Conservation (phyloP, 192 early-diverging fungal genomes). For the Allomyces arbusculus region DNA sequence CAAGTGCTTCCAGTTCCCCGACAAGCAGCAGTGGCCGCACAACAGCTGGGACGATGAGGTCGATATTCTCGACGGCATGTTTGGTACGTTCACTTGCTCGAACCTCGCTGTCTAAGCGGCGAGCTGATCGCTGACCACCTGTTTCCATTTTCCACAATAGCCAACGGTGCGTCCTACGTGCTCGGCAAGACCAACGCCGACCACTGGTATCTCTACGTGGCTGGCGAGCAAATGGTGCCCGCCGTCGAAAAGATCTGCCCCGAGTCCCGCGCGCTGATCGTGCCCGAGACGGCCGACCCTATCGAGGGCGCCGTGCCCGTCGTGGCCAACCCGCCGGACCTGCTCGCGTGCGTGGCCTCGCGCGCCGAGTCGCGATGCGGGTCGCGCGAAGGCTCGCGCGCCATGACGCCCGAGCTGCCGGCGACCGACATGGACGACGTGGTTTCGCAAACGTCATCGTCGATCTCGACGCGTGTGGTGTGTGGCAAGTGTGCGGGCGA, state of each 20-base stretch:
- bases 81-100: conserved; percentile 12
- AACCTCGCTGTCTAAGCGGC: too few species aligned
- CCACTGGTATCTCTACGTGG: conserved; percentile 90
- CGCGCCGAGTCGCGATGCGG: not conserved
- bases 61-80: conserved; percentile 37
- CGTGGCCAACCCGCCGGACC: conserved; percentile 4
- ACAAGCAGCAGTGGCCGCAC: conserved; percentile 70
- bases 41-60: conserved; percentile 85
- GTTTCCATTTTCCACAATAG: conserved; percentile 9
- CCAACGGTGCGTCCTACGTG: conserved; percentile 64
- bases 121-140: not conserved
- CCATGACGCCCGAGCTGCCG: conserved; percentile 2
- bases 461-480: not conserved
- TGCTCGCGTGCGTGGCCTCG: conserved; percentile 6
- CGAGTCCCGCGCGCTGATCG: conserved; percentile 8
- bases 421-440: conserved; percentile 6
- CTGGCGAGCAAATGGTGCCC: conserved; percentile 8
- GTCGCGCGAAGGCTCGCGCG: not conserved
- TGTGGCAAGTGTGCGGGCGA: conserved; percentile 4
- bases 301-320: not conserved
- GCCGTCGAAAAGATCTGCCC: not conserved
- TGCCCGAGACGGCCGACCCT: not conserved
- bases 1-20: conserved; percentile 92
- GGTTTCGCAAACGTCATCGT: not conserved
- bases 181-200: conserved; percentile 86